phyloP scores from a whole-genome alignment of 106 monocot species.

The Alisma plantagoaquatica region DNA sequence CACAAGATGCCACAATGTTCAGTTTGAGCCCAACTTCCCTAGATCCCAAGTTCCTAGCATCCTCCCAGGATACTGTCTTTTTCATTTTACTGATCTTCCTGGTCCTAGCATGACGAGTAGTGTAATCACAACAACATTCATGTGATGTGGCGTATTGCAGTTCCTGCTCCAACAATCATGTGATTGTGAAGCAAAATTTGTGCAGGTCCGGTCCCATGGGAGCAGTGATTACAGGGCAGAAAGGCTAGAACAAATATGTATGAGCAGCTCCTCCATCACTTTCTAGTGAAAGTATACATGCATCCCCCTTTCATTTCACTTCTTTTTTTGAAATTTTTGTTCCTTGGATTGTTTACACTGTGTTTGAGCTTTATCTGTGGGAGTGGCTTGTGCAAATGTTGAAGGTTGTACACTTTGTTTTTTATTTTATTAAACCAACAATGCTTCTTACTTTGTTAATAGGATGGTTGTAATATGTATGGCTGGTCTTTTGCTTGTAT shows the following conservation, averaged over 20 bases:
- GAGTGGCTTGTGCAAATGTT: conserved; percentile 94
- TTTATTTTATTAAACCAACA: not conserved
- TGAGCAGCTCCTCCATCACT: no score
- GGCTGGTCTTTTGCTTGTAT: not conserved
- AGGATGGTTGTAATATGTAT: not conserved
- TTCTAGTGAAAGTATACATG: no score
- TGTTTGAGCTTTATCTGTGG: conserved; percentile 84
- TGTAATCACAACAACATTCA: not conserved
- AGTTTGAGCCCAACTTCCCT: no score
- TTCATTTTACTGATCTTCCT: no score
- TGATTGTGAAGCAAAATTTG: no score
- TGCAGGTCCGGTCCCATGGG: no score
- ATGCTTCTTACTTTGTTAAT: conserved; percentile 1
- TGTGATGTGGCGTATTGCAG: not conserved
- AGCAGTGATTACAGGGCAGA: no score
- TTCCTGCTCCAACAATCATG: conserved; percentile 5
- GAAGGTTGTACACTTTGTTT: conserved; percentile 31
- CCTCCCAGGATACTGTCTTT: no score
- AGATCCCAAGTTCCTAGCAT: no score
- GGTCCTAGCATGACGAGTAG: not conserved
- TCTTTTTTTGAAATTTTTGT: conserved; percentile 80
- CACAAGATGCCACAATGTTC: not conserved
- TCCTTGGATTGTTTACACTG: conserved; percentile 86
- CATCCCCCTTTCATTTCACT: no score
- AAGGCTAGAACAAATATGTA: no score